These are phyloP conservation scores for Trypanosoma melophagium DNA, from an alignment of 208 protist species.

Conservation along the genomic window DNA sequence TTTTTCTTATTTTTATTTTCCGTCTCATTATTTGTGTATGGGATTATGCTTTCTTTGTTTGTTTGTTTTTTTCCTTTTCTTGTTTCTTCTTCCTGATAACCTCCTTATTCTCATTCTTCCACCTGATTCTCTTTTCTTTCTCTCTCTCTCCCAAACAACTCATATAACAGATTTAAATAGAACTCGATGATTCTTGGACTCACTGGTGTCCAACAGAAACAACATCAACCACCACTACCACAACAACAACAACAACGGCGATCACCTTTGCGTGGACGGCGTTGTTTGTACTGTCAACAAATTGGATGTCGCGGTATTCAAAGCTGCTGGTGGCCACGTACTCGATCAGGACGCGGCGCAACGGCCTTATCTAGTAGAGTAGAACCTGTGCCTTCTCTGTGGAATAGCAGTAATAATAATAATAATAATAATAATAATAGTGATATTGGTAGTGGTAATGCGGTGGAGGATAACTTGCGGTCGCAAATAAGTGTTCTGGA, in stretches of 20 bases:
- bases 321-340: conserved; percentile 17
- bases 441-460: neutral
- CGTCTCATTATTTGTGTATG: neutral
- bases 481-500: conserved; percentile 61
- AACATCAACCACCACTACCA: neutral
- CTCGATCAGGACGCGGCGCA: neutral
- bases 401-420: neutral
- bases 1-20: conserved; percentile 1
- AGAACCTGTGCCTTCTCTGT: neutral
- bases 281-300: conserved; percentile 28
- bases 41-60: neutral
- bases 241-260: neutral
- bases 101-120: too few relatives aligned
- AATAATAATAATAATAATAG: neutral
- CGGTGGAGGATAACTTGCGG: conserved; percentile 37
- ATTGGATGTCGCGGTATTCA: conserved; percentile 17
- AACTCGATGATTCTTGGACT: neutral
- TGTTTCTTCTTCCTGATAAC: neutral
- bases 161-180: neutral
- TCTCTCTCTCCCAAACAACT: too few relatives aligned
- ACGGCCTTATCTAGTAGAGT: neutral
- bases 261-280: neutral
- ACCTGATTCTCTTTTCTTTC: too few relatives aligned
- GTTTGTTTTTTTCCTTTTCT: neutral
- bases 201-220: conserved; percentile 10